Conservation (phyloP, 83 land plant species). For the Picea engelmannii region DNA sequence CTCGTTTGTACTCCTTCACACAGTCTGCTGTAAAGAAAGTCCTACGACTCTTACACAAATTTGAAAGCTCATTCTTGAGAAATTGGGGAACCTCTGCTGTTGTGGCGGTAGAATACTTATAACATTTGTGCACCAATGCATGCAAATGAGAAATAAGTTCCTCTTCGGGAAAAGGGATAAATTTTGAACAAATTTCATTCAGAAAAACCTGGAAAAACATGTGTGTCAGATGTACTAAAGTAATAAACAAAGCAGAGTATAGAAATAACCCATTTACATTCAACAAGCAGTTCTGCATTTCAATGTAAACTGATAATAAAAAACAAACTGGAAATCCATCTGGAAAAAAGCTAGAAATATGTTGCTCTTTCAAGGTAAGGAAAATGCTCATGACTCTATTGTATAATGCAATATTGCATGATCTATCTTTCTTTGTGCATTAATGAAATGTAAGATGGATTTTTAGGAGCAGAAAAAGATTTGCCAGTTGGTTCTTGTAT, state of each 20-base stretch:
- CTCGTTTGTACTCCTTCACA: conserved; percentile 94
- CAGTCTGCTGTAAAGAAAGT: conserved; percentile 97
- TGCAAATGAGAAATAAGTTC: conserved; percentile 93
- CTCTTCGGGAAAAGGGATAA: conserved; percentile 97
- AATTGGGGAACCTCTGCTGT: conserved; percentile 98
- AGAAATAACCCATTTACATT: background rate
- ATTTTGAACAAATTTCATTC: conserved; percentile 94
- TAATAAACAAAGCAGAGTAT: background rate
- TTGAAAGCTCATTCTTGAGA: conserved; percentile 94
- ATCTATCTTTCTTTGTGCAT: no score
- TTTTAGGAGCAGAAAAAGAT: no score
- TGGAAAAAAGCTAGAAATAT: no score
- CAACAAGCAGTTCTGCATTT: background rate
- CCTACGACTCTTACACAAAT: conserved; percentile 92
- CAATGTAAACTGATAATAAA: no score
- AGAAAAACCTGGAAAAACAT: conserved; percentile 66
- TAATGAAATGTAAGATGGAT: no score
- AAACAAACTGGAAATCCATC: no score
- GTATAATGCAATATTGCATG: no score
- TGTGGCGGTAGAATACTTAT: conserved; percentile 98
- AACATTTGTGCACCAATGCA: conserved; percentile 94
- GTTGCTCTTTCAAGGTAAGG: no score
- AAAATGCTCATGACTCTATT: no score
- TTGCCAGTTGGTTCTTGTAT: no score
- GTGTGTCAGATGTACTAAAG: background rate